A percentile compares a stretch with the other conserved stretches of the same genome.
These are phyloP conservation scores for Epichloe gansuensis DNA, from an alignment of 2,329 filamentous ascomycete genomes.

Conservation along the genomic window DNA sequence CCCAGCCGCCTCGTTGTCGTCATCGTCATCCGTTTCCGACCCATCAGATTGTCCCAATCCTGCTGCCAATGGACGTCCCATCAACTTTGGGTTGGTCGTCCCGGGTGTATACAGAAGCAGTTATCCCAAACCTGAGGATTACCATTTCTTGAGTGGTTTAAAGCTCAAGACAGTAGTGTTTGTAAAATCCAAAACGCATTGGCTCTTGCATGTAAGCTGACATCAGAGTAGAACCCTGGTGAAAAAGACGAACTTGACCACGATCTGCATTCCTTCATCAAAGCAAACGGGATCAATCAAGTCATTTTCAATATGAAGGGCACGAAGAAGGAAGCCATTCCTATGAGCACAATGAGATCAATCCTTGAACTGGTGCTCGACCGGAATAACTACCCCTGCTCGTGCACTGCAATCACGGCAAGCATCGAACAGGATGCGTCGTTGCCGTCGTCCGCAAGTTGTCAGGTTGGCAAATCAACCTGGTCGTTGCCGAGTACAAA, in stretches of 20 bases:
- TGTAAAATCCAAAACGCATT: constrained; percentile 18
- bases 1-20: background rate
- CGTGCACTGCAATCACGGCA: constrained; percentile 89
- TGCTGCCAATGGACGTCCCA: constrained; percentile 30
- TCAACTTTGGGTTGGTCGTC: constrained; percentile 67
- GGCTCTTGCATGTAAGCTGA: constrained; percentile 6
- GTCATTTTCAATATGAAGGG: constrained; percentile 66
- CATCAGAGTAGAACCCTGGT: constrained; percentile 42
- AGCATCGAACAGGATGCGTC: constrained; percentile 87
- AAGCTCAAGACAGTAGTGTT: constrained; percentile 71
- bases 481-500: constrained; percentile 62
- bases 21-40: constrained; percentile 2
- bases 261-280: constrained; percentile 49
- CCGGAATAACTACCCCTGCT: constrained; percentile 62
- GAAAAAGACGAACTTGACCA: constrained; percentile 44
- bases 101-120: constrained; percentile 70
- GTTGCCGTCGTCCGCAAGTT: constrained; percentile 66
- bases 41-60: constrained; percentile 11
- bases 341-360: constrained; percentile 52
- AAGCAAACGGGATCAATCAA: constrained; percentile 56
- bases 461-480: constrained; percentile 50
- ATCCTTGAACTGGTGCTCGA: constrained; percentile 64
- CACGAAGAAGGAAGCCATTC: constrained; percentile 73
- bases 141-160: constrained; percentile 54
- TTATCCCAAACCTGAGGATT: constrained; percentile 62